A percentile compares a stretch with the other conserved stretches of the same genome.
phyloP scores from a whole-genome alignment of 2,329 filamentous ascomycete species.

The Curvularia eragrostidis region DNA sequence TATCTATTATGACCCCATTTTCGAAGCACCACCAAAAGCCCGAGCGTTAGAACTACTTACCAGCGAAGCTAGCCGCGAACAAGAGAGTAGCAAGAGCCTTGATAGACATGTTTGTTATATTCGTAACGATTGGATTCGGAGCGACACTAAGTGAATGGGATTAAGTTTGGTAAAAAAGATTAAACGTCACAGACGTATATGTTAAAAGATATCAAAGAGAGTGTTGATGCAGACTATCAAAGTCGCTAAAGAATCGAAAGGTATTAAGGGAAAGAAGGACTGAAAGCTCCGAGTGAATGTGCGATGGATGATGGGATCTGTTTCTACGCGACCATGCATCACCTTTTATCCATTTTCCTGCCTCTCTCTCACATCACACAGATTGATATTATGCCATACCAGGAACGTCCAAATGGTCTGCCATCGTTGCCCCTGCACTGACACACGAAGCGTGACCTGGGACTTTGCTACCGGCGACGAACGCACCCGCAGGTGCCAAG shows the following conservation, averaged over 20 bases:
- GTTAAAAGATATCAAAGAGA: too few species aligned
- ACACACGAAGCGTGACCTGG: slow-evolving; percentile 23
- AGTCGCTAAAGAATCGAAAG: slow-evolving; percentile 39
- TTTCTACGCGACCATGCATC: slow-evolving; percentile 22
- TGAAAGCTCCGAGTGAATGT: slow-evolving; percentile 25
- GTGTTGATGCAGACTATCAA: slow-evolving; percentile 45
- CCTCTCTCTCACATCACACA: not conserved
- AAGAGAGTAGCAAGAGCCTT: slow-evolving; percentile 35
- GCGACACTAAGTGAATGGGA: slow-evolving; percentile 30
- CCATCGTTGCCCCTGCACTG: slow-evolving; percentile 17
- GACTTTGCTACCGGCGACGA: slow-evolving; percentile 21
- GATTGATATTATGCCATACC: not conserved
- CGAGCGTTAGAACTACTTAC: slow-evolving; percentile 23
- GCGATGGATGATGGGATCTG: slow-evolving; percentile 23
- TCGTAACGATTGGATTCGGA: slow-evolving; percentile 19
- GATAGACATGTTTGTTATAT: slow-evolving; percentile 37
- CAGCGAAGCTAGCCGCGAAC: slow-evolving; percentile 44
- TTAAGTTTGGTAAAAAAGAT: slow-evolving; percentile 27
- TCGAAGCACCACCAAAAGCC: not conserved
- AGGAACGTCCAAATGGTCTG: slow-evolving; percentile 3
- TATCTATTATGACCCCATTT: not conserved
- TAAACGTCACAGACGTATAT: too few species aligned
- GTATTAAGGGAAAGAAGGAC: slow-evolving; percentile 26
- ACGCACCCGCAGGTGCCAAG: slow-evolving; percentile 37
- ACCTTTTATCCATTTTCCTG: slow-evolving; percentile 36